Evolutionary conservation across 2,329 filamentous ascomycete genomes (phyloP).

Genomic region (Neonectria sp.): DNA sequence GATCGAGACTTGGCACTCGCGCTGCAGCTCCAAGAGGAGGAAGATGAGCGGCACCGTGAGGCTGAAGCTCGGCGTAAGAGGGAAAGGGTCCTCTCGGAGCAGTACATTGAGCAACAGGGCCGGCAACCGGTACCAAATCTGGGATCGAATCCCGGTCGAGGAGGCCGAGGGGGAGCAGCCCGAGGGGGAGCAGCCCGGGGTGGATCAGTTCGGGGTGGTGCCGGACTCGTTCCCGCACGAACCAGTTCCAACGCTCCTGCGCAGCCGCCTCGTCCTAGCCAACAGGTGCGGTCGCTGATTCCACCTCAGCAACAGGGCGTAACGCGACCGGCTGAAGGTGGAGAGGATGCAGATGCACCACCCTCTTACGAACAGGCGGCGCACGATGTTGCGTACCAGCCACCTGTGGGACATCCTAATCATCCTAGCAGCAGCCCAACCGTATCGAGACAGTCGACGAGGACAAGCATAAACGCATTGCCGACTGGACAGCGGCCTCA

Average conservation of each 20-base stretch:
- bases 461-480: conserved; percentile 31
- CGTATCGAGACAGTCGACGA: conserved; percentile 42
- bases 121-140: conserved; percentile 51
- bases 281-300: conserved; percentile 59
- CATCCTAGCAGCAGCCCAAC: conserved; percentile 58
- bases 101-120: conserved; percentile 78
- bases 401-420: conserved; percentile 66
- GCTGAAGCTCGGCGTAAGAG: conserved; percentile 73
- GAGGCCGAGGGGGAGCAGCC: conserved; percentile 39
- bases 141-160: conserved; percentile 21
- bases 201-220: conserved; percentile 18
- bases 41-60: conserved; percentile 83
- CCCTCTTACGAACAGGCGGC: conserved; percentile 73
- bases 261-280: conserved; percentile 36
- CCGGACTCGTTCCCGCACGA: conserved; percentile 42
- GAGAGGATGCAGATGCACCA: conserved; percentile 69
- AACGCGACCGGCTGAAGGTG: conserved; percentile 56
- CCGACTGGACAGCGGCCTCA: conserved; percentile 38
- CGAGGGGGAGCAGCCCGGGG: conserved; percentile 17
- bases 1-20: conserved; percentile 91
- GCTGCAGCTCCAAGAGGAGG: conserved; percentile 93
- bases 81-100: conserved; percentile 79
- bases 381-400: conserved; percentile 65
- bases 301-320: conserved; percentile 56
- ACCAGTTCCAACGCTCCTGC: conserved; percentile 41